Evolutionary conservation across 2,329 filamentous ascomycete species (phyloP), one percentile per base, ranked within the genome.

Genomic region (Aureobasidium pullulans): DNA sequence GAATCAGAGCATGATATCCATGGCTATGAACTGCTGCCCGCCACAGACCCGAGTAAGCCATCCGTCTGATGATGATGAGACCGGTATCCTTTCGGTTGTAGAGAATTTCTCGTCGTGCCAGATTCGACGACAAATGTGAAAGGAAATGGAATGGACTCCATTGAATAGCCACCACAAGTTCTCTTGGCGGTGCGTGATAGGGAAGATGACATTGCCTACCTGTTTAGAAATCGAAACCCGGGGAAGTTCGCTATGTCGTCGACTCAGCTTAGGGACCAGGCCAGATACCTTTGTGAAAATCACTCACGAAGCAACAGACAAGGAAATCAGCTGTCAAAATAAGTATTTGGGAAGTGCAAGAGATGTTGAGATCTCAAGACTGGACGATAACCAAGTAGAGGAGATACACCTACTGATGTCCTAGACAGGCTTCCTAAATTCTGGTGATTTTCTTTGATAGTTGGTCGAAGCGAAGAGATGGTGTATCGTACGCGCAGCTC

Each of bases 311-410:
- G 40, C 23, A 37, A 43, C 39, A 46, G 40, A 46, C 52, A 56
- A 56, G 40, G 19, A 37, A 11, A 56, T 32, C 39, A 28, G 31
- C 16, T 37, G 40, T 31, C 40, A 37, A 37, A 46, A 28, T 16
- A 13, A 32, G 29, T 16, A n/a, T 34, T 15, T n/a, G 15, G 40
- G 32, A 6, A 46, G 52, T 46, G 31, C 52, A 40, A 46, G 40
- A 56, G 52, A 56, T 56, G 52, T 56, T 56, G 52, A 56, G n/a
- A 56, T 46, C 52, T 56, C 40, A 46, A 16, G 40, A 44, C 40
- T n/a, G 13, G 31, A 43, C 39, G 28, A 19, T 56, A 15, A 10
- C 40, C 29, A 32, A 28, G 23, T 43, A 32, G 37, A 42, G n/a
- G 15, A 19, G 13, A 31, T 32, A 29, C 40, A 56, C 52, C 52